Evolutionary conservation across 257 asterid species (phyloP).

Genomic region (Rehmannia glutinosa): DNA sequence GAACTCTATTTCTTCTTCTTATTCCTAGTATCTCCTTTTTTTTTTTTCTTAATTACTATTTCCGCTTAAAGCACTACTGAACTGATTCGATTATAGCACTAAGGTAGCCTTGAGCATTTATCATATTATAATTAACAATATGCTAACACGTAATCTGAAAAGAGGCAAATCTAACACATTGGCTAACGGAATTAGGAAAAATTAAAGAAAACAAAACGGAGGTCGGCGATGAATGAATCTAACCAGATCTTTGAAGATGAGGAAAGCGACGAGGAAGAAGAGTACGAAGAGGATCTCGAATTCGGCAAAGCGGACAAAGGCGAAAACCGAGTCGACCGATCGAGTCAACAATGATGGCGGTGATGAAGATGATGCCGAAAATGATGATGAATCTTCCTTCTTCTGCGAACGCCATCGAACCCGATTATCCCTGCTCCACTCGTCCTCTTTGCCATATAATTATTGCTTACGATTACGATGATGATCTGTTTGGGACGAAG

Average conservation of each 20-base stretch:
- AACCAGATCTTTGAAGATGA: conserved; percentile 92
- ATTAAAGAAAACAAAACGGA: neutral
- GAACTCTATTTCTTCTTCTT: too few relatives aligned
- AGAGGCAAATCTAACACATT: neutral
- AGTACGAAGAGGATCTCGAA: conserved; percentile 90
- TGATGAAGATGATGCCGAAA: neutral
- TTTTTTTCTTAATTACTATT: too few relatives aligned
- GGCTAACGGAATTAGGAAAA: neutral
- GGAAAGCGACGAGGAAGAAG: conserved; percentile 62
- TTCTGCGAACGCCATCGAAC: conserved; percentile 30
- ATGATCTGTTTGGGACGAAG: neutral
- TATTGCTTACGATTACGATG: neutral
- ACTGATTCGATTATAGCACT: neutral
- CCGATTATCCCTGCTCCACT: conserved; percentile 31
- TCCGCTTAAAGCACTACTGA: too few relatives aligned
- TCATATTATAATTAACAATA: neutral
- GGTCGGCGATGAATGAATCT: neutral
- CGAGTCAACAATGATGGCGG: conserved; percentile 51
- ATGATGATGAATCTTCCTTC: conserved; percentile 18
- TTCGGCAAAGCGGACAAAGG: conserved; percentile 71
- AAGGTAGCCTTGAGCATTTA: neutral
- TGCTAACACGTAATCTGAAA: neutral
- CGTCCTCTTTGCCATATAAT: conserved; percentile 25
- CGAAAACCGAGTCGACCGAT: conserved; percentile 57
- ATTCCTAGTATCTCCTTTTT: too few relatives aligned